phyloP scores from a whole-genome alignment of 176 grass and related monocot genomes.

The Carex scoparia region DNA sequence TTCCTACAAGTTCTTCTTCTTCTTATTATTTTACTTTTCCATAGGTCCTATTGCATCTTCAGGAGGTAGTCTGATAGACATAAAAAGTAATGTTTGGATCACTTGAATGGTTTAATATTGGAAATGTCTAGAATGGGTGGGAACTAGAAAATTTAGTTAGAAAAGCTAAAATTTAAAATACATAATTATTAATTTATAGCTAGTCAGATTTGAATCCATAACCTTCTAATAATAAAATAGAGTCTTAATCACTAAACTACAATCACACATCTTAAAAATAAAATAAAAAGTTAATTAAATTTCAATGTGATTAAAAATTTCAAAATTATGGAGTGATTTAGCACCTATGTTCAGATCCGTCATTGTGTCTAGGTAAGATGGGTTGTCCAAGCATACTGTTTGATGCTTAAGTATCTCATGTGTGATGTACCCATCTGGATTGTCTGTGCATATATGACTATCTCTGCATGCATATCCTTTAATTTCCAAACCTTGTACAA shows the following conservation, averaged over 20 bases:
- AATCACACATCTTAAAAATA: too few species aligned
- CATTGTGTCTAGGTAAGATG: background rate
- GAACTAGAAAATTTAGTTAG: too few species aligned
- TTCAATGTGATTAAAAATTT: too few species aligned
- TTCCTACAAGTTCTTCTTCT: background rate
- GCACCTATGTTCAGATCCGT: too few species aligned
- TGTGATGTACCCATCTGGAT: background rate
- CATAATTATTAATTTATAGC: too few species aligned
- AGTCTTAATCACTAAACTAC: too few species aligned
- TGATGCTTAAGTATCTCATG: background rate
- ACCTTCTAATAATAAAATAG: too few species aligned
- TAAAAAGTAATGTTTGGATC: background rate
- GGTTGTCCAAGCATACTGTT: background rate
- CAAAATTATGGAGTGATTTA: too few species aligned
- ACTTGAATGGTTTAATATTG: constrained; percentile 12
- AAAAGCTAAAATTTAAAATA: too few species aligned
- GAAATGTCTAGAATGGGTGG: too few species aligned
- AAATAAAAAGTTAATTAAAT: too few species aligned
- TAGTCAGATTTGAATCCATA: too few species aligned
- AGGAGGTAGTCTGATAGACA: background rate
- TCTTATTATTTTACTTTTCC: background rate
- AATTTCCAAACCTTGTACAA: background rate
- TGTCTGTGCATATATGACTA: background rate
- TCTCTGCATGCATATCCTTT: background rate
- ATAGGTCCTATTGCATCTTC: background rate